A percentile compares a stretch with the other conserved stretches of the same genome.
These are phyloP conservation scores for Bacidia rubella DNA, from an alignment of 495 filamentous ascomycete species.

Conservation along the genomic window DNA sequence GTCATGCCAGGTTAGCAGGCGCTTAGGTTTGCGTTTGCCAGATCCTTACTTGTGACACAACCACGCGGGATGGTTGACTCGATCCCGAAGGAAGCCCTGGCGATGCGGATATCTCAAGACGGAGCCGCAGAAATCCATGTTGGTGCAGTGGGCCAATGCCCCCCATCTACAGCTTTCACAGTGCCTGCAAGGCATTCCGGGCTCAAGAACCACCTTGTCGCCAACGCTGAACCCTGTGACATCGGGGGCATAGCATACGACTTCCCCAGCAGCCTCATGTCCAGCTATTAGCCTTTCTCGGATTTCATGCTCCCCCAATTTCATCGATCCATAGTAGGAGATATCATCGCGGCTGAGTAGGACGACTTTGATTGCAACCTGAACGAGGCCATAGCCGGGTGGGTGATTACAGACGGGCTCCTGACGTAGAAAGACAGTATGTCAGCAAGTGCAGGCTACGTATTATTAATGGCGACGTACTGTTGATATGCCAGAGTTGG, in stretches of 20 bases:
- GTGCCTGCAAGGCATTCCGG: conserved; percentile 59
- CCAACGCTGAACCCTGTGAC: conserved; percentile 34
- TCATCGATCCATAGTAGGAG: conserved; percentile 73
- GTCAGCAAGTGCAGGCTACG: too few relatives aligned
- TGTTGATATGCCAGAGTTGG: too few relatives aligned
- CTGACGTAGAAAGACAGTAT: too few relatives aligned
- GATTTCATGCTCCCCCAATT: conserved; percentile 68
- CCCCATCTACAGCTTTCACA: conserved; percentile 54
- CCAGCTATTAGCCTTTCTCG: conserved; percentile 60
- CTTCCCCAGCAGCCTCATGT: conserved; percentile 63
- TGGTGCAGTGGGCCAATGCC: conserved; percentile 75
- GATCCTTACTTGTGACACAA: conserved; percentile 48
- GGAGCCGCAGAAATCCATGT: conserved; percentile 63
- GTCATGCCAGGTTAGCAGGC: too few relatives aligned
- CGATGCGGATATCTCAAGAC: conserved; percentile 66
- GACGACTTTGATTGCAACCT: conserved; percentile 59
- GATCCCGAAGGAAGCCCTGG: conserved; percentile 72
- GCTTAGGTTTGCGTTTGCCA: too few relatives aligned
- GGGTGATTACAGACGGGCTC: too few relatives aligned
- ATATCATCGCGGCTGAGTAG: conserved; percentile 77
- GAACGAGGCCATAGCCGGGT: too few relatives aligned
- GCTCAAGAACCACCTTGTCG: conserved; percentile 74
- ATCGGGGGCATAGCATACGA: conserved; percentile 46
- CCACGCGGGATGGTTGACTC: conserved; percentile 59
- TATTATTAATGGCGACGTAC: too few relatives aligned